Percentiles rank a stretch among this genome's conserved stretches.
Conservation (phyloP, 1,139 yeast genomes). For the Saccharomycopsis hybrid region DNA sequence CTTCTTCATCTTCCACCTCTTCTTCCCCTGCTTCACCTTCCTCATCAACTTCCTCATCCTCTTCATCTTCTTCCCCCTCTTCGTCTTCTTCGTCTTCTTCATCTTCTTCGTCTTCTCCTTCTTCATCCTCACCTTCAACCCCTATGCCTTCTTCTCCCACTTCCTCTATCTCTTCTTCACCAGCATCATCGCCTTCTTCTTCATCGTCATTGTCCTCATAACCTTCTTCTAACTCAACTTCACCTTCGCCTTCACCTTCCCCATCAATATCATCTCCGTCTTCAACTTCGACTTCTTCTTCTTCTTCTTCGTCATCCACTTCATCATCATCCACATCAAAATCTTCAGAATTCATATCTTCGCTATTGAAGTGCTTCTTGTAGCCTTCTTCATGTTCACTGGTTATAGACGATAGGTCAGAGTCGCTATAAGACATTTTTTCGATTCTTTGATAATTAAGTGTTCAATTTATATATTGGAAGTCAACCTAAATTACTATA, state of each 20-base stretch:
- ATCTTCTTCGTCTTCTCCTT: constrained; percentile 11
- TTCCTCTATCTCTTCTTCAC: constrained; percentile 8
- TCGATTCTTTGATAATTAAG: too few species aligned
- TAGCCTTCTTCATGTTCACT: neutral
- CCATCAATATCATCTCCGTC: constrained; percentile 34
- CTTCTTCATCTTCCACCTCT: constrained; percentile 18
- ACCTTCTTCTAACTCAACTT: constrained; percentile 57
- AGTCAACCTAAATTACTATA: too few species aligned
- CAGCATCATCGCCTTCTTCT: constrained; percentile 9
- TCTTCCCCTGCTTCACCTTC: constrained; percentile 6
- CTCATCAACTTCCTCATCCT: constrained; percentile 21
- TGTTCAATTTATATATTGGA: too few species aligned
- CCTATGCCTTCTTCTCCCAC: neutral
- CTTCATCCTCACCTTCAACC: constrained; percentile 8
- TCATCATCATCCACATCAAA: constrained; percentile 5
- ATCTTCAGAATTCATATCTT: constrained; percentile 14
- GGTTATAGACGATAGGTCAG: neutral
- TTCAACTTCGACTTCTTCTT: neutral
- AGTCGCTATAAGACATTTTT: neutral
- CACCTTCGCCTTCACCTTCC: constrained; percentile 45
- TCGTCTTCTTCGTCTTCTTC: constrained; percentile 14
- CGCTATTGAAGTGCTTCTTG: neutral
- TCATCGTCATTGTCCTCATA: too few species aligned
- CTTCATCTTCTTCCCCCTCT: constrained; percentile 25
- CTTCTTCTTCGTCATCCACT: neutral